Conservation (phyloP, 495 filamentous ascomycete genomes). For the Geopyxis carbonaria region DNA sequence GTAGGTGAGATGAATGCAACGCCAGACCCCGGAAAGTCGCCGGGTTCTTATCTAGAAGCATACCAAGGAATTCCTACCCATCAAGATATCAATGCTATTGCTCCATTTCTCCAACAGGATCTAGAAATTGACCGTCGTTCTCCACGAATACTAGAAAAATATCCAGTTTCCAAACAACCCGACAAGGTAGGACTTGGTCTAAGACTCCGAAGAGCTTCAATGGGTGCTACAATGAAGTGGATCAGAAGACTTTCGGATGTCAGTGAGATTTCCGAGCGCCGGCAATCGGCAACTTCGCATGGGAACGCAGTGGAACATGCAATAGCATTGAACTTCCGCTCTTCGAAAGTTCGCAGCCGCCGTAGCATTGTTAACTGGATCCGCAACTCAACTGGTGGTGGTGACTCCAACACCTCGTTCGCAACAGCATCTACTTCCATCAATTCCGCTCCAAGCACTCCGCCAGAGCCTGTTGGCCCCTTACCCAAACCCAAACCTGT, state of each 20-base stretch:
- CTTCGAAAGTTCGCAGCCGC: too few relatives aligned
- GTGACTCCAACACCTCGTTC: neutral
- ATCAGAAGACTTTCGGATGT: neutral
- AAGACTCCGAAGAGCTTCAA: neutral
- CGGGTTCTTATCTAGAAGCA: neutral
- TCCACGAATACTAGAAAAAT: too few relatives aligned
- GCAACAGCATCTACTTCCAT: neutral
- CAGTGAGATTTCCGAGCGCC: neutral
- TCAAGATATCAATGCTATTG: conserved; percentile 1
- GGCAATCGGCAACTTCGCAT: too few relatives aligned
- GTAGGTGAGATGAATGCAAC: neutral
- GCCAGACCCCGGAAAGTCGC: neutral
- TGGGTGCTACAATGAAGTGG: neutral
- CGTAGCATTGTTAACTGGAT: conserved; percentile 3
- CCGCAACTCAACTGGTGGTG: neutral
- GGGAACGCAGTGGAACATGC: too few relatives aligned
- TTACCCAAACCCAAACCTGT: neutral
- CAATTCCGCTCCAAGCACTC: neutral
- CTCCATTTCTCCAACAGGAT: conserved; percentile 1
- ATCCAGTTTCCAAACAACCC: too few relatives aligned
- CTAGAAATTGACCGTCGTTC: neutral
- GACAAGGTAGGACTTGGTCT: neutral
- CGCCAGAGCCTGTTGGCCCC: too few relatives aligned
- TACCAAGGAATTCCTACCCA: too few relatives aligned
- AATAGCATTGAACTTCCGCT: too few relatives aligned